Base-by-base conservation (phyloP, 208 protist species). In the Wallacemonas sp. region DNA sequence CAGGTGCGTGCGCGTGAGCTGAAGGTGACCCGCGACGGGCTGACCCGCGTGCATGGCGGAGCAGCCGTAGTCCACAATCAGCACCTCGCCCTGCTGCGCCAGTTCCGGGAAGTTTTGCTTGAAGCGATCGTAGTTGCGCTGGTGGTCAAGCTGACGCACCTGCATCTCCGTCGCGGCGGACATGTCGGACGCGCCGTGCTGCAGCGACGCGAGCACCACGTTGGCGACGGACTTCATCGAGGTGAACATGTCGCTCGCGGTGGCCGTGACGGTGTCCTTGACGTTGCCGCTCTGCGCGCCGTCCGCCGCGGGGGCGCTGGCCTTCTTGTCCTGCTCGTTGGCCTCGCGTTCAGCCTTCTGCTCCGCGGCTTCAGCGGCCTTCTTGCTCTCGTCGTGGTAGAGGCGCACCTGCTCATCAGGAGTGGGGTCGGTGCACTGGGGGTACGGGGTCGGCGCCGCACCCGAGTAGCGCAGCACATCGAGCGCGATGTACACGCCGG, bases 381-480 rank as follows among this genome's bases (percentile, higher is more conserved):
- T 68, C 30, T 82, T 41, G 36, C 68, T 72, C 39, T 76, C 47
- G 14, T 67, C 70, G 21, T 74, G 43, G 2, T 60, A 39, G 17
- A 69, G 80, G 16, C 75, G 73, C 43, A 70, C 64, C 61, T 95
- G 84, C 33, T 93, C 84, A 30, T 93, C 89, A 0, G 89, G 89
- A 11, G 83, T 92, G 5, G 85, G 86, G 17, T 81, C 76, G 0
- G 65, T 79, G 76, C 87, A 91, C 8, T 76, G 61, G 16, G 78
- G 74, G 39, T 70, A 74, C 3, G 89, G 89, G 26, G 44, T 27
- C 2, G 89, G 89, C 1, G 81, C 70, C 11, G 83, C 68, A 30
- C 84, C 86, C 34, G 38, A 76, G 78, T 81, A 88, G 14, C 8
- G 76, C 6, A 90, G 70, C 27, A 83, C 30, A 12, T 70, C 24